Percentiles rank a stretch among this genome's conserved stretches.
phyloP scores from a whole-genome alignment of 192 early-diverging fungal genomes.

The Backusella liffmaniae region DNA sequence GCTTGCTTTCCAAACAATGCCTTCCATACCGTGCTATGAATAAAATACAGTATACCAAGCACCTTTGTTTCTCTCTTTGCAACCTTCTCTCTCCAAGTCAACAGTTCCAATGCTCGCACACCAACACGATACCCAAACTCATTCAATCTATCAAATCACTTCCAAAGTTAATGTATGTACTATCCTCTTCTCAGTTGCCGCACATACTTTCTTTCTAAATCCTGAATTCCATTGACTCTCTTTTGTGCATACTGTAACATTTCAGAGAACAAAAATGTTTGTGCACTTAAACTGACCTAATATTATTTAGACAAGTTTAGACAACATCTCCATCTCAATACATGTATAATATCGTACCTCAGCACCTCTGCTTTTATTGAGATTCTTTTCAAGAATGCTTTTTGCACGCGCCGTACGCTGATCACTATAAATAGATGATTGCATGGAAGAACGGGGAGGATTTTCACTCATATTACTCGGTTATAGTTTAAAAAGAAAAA shows the following conservation, averaged over 20 bases:
- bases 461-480: constrained; percentile 9
- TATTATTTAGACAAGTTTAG: neutral
- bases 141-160: constrained; percentile 59
- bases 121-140: constrained; percentile 96
- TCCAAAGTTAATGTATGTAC: neutral
- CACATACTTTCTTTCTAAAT: constrained; percentile 88
- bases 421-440: constrained; percentile 25
- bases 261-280: constrained; percentile 91
- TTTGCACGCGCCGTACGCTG: constrained; percentile 23
- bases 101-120: constrained; percentile 82
- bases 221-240: constrained; percentile 90
- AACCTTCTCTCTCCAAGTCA: constrained; percentile 86
- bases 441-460: constrained; percentile 17
- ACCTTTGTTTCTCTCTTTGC: constrained; percentile 88
- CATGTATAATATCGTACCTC: constrained; percentile 50
- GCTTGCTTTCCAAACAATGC: constrained; percentile 93
- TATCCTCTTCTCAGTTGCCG: neutral
- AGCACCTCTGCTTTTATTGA: constrained; percentile 67
- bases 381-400: constrained; percentile 72
- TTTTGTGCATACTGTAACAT: constrained; percentile 98
- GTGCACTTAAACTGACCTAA: constrained; percentile 77
- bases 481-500: neutral
- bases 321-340: neutral
- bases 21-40: constrained; percentile 95
- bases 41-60: constrained; percentile 87